phyloP scores from a whole-genome alignment of 2,329 filamentous ascomycete species.

The Talaromyces verruculosus region DNA sequence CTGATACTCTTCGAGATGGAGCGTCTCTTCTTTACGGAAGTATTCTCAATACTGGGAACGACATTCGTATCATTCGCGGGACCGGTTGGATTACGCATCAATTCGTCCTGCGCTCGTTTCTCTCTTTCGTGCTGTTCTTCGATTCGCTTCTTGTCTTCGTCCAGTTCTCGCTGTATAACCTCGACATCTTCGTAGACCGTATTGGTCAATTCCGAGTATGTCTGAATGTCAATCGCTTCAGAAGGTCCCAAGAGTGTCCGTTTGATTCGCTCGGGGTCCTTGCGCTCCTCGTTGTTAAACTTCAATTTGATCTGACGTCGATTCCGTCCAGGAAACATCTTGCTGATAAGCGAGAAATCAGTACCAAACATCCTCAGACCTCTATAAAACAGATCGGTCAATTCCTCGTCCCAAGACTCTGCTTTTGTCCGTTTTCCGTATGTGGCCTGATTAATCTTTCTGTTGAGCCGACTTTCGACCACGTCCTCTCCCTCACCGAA shows the following conservation, averaged over 20 bases:
- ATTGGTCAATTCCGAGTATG: constrained; percentile 50
- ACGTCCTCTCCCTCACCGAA: constrained; percentile 49
- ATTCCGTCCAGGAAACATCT: constrained; percentile 60
- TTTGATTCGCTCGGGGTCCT: constrained; percentile 55
- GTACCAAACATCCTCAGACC: constrained; percentile 64
- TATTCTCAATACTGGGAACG: constrained; percentile 35
- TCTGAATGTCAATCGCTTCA: constrained; percentile 45
- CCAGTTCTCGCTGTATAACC: constrained; percentile 42
- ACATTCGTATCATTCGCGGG: constrained; percentile 29
- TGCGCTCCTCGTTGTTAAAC: constrained; percentile 61
- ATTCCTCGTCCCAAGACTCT: constrained; percentile 57
- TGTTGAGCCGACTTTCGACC: constrained; percentile 48
- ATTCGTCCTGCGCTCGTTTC: constrained; percentile 45
- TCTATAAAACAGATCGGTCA: constrained; percentile 63
- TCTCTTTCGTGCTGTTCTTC: constrained; percentile 49
- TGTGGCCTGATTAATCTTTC: constrained; percentile 48
- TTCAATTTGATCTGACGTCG: constrained; percentile 65
- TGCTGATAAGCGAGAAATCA: constrained; percentile 64
- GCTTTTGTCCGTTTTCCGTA: constrained; percentile 53
- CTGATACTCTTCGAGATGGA: constrained; percentile 30
- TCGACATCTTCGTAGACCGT: constrained; percentile 44
- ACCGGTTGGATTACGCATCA: constrained; percentile 44
- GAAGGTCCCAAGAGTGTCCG: constrained; percentile 50
- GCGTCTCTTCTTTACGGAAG: constrained; percentile 24
- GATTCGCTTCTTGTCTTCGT: constrained; percentile 48